A percentile compares a stretch with the other conserved stretches of the same genome.
These are phyloP conservation scores for Carex arenaria DNA, from an alignment of 202 grass and related monocot genomes.

Conservation along the genomic window DNA sequence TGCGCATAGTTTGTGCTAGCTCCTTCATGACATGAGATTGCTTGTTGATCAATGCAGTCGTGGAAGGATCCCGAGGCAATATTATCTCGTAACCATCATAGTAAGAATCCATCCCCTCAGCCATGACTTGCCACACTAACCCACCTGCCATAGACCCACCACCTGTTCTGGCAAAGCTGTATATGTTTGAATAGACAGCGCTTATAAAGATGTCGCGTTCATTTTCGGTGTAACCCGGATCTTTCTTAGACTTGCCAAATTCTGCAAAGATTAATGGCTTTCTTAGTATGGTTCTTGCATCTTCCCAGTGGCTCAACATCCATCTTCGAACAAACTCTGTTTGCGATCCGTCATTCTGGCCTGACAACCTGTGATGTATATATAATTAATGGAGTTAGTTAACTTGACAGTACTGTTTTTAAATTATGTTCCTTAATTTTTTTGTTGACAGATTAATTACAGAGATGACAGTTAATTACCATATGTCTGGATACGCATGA, in stretches of 20 bases:
- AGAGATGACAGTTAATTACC: neutral
- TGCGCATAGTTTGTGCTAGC: slow-evolving; percentile 13
- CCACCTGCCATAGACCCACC: slow-evolving; percentile 31
- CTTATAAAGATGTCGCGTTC: slow-evolving; percentile 27
- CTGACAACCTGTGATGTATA: slow-evolving; percentile 21
- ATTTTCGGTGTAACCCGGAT: slow-evolving; percentile 22
- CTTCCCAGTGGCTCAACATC: slow-evolving; percentile 46
- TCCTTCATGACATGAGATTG: slow-evolving; percentile 35
- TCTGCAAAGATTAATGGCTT: slow-evolving; percentile 39
- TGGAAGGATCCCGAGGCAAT: slow-evolving; percentile 23
- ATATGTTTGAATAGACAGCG: slow-evolving; percentile 30
- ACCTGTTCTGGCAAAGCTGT: slow-evolving; percentile 26
- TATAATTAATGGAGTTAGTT: neutral
- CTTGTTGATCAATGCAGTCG: slow-evolving; percentile 23
- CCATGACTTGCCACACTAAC: slow-evolving; percentile 48
- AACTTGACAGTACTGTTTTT: neutral
- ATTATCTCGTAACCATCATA: slow-evolving; percentile 53
- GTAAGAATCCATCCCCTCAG: slow-evolving; percentile 37
- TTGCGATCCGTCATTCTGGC: slow-evolving; percentile 26
- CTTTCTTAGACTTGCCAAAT: slow-evolving; percentile 46
- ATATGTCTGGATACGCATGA: slow-evolving; percentile 41
- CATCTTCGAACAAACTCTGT: slow-evolving; percentile 31
- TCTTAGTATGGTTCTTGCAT: slow-evolving; percentile 24
- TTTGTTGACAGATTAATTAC: neutral
- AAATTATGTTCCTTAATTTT: neutral